Conservation (phyloP, 371 early-diverging fungal species). For the Chytridium lagenaria region DNA sequence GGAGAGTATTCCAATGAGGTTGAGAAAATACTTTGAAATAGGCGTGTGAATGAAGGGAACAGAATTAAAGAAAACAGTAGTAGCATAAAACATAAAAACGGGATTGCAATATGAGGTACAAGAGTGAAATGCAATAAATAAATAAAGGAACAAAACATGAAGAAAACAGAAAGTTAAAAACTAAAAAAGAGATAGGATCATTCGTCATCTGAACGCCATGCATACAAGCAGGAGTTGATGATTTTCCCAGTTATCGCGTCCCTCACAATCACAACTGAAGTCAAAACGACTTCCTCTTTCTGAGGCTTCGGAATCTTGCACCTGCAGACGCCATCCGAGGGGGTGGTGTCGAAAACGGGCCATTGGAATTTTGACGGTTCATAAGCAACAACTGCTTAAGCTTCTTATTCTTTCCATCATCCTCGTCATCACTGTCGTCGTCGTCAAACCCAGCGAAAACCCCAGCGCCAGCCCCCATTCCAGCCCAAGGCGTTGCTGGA, state of each 20-base stretch:
- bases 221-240: neutral
- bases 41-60: too few species aligned
- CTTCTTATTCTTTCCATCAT: neutral
- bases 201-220: conserved; percentile 1
- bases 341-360: neutral
- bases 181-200: too few species aligned
- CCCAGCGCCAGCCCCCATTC: neutral
- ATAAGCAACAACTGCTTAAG: conserved; percentile 4
- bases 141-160: too few species aligned
- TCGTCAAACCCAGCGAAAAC: conserved; percentile 15
- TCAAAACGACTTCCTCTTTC: conserved; percentile 7
- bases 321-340: conserved; percentile 7
- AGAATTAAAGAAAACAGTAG: too few species aligned
- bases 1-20: too few species aligned
- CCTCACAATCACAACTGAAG: conserved; percentile 14
- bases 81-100: too few species aligned
- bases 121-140: too few species aligned
- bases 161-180: too few species aligned
- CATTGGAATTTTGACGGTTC: neutral
- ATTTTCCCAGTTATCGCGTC: neutral
- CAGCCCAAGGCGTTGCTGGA: neutral
- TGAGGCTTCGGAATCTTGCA: neutral
- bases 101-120: too few species aligned
- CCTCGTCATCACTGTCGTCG: neutral
- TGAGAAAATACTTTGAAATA: too few species aligned